These are phyloP conservation scores for Porogramme epimiltina DNA, from an alignment of 1,284 basidiomycete species.

Conservation along the genomic window DNA sequence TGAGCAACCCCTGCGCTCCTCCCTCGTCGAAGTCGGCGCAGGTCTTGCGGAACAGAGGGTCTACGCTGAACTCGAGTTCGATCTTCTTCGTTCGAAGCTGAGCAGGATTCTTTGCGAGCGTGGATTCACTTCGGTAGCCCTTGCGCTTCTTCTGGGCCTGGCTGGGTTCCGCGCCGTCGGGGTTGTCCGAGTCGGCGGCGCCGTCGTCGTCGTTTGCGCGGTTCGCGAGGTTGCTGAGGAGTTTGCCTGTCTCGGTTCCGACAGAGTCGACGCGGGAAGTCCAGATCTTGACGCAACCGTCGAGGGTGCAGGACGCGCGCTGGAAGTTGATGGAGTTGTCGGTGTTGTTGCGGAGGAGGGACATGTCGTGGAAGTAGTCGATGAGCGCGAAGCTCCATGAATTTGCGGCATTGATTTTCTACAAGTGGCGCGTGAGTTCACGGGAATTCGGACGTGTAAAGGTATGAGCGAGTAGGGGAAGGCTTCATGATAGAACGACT, in stretches of 20 bases:
- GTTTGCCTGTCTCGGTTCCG: slow-evolving; percentile 94
- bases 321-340: slow-evolving; percentile 99
- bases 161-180: slow-evolving; percentile 55
- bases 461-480: background rate
- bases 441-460: background rate
- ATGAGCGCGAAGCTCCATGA: slow-evolving; percentile 99
- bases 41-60: slow-evolving; percentile 97
- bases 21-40: slow-evolving; percentile 99
- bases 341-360: slow-evolving; percentile 87
- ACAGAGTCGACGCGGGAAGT: slow-evolving; percentile 97
- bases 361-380: slow-evolving; percentile 99
- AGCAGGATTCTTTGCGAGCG: slow-evolving; percentile 81
- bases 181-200: slow-evolving; percentile 60
- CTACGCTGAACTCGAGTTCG: slow-evolving; percentile 94
- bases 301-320: slow-evolving; percentile 95
- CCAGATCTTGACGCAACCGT: slow-evolving; percentile 99
- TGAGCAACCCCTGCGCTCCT: slow-evolving; percentile 90
- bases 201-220: slow-evolving; percentile 64
- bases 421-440: slow-evolving; percentile 1
- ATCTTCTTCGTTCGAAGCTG: slow-evolving; percentile 91
- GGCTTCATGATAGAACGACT: background rate
- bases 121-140: slow-evolving; percentile 73
- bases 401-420: slow-evolving; percentile 99
- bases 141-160: slow-evolving; percentile 58
- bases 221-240: slow-evolving; percentile 88